Base-by-base conservation (phyloP, 495 filamentous ascomycete species). In the Aspergillus campestris region DNA sequence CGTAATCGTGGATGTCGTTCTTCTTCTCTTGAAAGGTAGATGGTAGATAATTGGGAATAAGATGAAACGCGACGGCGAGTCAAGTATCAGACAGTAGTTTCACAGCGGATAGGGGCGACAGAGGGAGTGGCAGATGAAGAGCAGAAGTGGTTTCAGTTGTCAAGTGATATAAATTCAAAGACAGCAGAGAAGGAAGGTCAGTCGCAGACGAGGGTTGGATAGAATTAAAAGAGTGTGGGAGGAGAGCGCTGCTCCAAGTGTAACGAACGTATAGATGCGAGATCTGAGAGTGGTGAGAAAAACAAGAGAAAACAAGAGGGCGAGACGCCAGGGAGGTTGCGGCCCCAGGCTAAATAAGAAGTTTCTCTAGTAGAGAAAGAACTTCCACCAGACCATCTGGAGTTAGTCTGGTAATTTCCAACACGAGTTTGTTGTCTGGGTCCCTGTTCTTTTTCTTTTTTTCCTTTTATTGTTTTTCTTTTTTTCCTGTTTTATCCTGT, bases 21-120 rank as follows among this genome's bases (percentile, higher is more conserved):
- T 1, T 24, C 18, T 24, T 24, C 18, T 24, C 18, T 24, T 24
- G 18, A 24, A 24, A 24, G 18, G 18, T 24, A 46, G 34, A 38
- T 48, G 44, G 38, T 31, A 38, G 43, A 50, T 24, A 14, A 32
- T 39, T 33, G 35, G 34, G 33, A 31, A 41, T 28, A 9, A 30
- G 29, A 46, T 33, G 24, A 12, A 32, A 36, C 41, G 37, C 27
- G 34, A 38, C 15, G 7, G 39, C 39, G 31, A 31, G 24, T 30
- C 27, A 7, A 29, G 18, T 24, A 24, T 24, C 1, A 29, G 40
- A 34, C 31, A 11, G 15, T 41, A 41, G 24, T 12, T 31, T 9
- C 8, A 9, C 29, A 11, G 40, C 40, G 28, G 28, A 30, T 10
- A 34, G 6, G 7, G 13, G 13, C 13, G 39, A 41, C 28, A 41